Evolutionary conservation across 2,329 filamentous ascomycete species (phyloP).

Genomic region (Dothideomycetes sp.): DNA sequence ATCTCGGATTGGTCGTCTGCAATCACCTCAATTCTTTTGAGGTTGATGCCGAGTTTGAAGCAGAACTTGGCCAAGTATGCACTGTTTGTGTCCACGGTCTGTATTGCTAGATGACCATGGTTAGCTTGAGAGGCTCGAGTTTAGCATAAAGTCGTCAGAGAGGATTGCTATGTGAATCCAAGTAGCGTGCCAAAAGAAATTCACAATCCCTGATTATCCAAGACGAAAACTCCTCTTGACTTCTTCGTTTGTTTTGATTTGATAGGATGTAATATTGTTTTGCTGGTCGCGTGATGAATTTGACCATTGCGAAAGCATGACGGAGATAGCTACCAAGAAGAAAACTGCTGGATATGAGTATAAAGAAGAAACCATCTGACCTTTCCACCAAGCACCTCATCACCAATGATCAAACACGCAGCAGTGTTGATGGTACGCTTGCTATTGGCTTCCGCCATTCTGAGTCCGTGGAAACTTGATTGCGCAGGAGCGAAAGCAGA

Average conservation of each 20-base stretch:
- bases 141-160: too few species aligned
- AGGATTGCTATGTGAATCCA: too few species aligned
- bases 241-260: too few species aligned
- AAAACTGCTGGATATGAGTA: too few species aligned
- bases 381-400: conserved; percentile 93
- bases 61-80: conserved; percentile 55
- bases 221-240: too few species aligned
- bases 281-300: too few species aligned
- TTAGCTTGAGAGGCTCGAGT: too few species aligned
- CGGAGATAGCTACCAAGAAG: too few species aligned
- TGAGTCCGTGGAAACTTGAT: conserved; percentile 1
- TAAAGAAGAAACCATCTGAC: conserved; percentile 33
- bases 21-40: conserved; percentile 87
- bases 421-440: conserved; percentile 73
- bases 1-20: conserved; percentile 88
- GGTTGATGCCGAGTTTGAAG: conserved; percentile 52
- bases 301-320: too few species aligned
- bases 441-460: conserved; percentile 43
- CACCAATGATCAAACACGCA: conserved; percentile 89
- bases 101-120: conserved; percentile 4
- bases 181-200: too few species aligned
- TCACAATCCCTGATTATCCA: too few species aligned
- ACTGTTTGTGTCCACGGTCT: conserved; percentile 58
- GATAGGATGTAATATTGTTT: too few species aligned
- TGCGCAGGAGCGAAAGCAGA: conserved; percentile 26